Percentiles rank a stretch among this genome's conserved stretches.
These are phyloP conservation scores for Hypoxylon crocopeplum DNA, from an alignment of 495 filamentous ascomycete genomes.

Conservation along the genomic window DNA sequence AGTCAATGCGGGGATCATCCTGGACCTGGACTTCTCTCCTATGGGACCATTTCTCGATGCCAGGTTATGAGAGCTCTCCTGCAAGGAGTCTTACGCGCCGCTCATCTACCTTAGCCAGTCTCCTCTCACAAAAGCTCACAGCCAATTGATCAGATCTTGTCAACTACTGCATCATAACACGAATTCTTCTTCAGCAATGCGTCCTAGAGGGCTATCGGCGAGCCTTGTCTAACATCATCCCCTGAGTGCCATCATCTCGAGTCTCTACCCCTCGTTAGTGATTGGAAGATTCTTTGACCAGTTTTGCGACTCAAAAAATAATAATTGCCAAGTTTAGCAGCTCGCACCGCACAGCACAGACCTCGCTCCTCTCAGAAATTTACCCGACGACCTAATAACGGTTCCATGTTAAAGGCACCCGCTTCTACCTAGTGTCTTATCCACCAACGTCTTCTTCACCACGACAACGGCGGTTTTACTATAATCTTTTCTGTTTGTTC, in stretches of 20 bases:
- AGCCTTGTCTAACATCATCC: background rate
- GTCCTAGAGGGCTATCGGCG: background rate
- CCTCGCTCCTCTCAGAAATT: conserved; percentile 19
- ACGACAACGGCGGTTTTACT: conserved; percentile 26
- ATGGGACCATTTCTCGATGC: conserved; percentile 1
- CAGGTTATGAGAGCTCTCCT: conserved; percentile 11
- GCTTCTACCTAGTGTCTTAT: conserved; percentile 24
- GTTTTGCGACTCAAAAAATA: conserved; percentile 1
- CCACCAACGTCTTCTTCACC: conserved; percentile 30
- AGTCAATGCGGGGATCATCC: conserved; percentile 28
- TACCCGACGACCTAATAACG: conserved; percentile 27
- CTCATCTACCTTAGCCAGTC: conserved; percentile 26
- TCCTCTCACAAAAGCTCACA: conserved; percentile 11
- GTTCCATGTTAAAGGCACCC: conserved; percentile 19
- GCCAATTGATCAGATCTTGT: conserved; percentile 21
- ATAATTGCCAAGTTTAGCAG: conserved; percentile 18
- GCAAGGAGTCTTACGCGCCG: conserved; percentile 29
- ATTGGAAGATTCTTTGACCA: no score
- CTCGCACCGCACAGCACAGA: conserved; percentile 19
- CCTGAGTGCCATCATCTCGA: background rate
- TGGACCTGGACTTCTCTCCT: background rate
- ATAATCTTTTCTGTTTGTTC: conserved; percentile 2
- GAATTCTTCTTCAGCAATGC: background rate
- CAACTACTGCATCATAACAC: conserved; percentile 17
- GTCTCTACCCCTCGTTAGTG: conserved; percentile 27